Percentiles rank a stretch among this genome's conserved stretches.
Evolutionary conservation across 768 basidiomycete genomes (phyloP).

Genomic region (Mrakia blollopis): DNA sequence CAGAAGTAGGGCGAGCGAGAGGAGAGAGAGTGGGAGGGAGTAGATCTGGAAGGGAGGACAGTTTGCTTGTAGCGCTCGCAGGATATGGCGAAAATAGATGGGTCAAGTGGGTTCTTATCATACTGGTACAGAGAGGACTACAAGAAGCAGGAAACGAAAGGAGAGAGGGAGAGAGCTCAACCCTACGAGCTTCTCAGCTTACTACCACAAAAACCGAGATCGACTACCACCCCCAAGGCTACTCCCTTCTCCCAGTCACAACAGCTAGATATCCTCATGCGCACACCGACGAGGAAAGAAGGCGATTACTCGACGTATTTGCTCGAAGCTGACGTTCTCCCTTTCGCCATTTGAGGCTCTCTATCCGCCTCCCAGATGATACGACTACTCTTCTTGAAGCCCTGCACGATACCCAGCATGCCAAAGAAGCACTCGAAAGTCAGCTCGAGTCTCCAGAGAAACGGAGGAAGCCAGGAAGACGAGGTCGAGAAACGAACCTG

Average conservation of each 20-base stretch:
- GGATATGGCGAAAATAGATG: no score
- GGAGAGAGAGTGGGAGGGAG: no score
- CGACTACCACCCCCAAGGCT: background rate
- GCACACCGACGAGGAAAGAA: no score
- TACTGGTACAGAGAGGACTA: background rate
- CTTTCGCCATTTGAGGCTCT: slow-evolving; percentile 22
- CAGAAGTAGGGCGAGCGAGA: background rate
- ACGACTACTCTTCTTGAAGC: slow-evolving; percentile 20
- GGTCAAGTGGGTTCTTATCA: no score
- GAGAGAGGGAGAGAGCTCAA: background rate
- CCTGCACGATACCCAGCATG: background rate
- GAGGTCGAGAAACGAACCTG: slow-evolving; percentile 1
- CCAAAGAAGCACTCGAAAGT: no score
- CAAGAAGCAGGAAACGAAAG: background rate
- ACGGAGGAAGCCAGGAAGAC: background rate
- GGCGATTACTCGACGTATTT: background rate
- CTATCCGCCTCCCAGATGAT: slow-evolving; percentile 32
- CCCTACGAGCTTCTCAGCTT: background rate
- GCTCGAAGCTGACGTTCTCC: background rate
- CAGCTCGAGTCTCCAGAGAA: background rate
- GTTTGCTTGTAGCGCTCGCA: no score
- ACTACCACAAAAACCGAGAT: background rate
- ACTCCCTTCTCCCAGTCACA: background rate
- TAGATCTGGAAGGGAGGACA: no score
- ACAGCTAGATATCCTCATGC: background rate